Base-by-base conservation (phyloP, 495 filamentous ascomycete genomes). In the Talaromyces proteolyticus region DNA sequence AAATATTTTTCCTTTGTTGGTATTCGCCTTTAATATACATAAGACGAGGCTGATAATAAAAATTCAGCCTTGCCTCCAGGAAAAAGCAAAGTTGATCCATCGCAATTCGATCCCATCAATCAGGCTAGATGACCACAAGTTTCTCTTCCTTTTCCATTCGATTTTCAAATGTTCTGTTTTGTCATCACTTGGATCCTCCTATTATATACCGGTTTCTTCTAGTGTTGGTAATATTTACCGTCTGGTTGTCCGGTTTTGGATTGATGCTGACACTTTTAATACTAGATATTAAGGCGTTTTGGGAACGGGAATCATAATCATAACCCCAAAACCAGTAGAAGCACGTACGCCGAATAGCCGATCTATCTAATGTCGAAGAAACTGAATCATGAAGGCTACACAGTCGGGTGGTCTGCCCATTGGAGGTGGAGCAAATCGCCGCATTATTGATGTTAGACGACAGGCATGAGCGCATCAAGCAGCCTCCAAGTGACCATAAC, bases 341-440 rank as follows among this genome's bases (percentile, higher is more conserved):
- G n/a, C n/a, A n/a, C 14, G 4, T 34, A 34, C 29, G 14, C 29
- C 8, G 2, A 34, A 34, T 8, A 34, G 29, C 8, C 14, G 8
- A 34, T 34, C 29, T 14, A 34, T 34, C 8, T 14, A 14, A 34
- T 34, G 29, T 34, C 29, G 29, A 34, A 34, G 29, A 34, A 34
- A 34, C 29, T 34, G 8, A 34, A 4, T 4, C 29, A 34, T 34
- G 29, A 34, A 34, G 14, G 14, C 29, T 64, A 61, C 34, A 60
- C 53, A 3, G 53, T 63, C 5, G 60, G 58, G 49, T 61, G 56
- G 60, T 65, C 0, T 63, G 60, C 40, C 60, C 62, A 0, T 29
- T 65, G 25, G 47, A 54, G 6, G 47, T 47, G 14, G 62, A 65
- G 25, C 39, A 45, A 17, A 48, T 46, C 4, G 62, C 62, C 3